These are phyloP conservation scores for Suillus paluster DNA, from an alignment of 768 basidiomycete species.

Conservation along the genomic window DNA sequence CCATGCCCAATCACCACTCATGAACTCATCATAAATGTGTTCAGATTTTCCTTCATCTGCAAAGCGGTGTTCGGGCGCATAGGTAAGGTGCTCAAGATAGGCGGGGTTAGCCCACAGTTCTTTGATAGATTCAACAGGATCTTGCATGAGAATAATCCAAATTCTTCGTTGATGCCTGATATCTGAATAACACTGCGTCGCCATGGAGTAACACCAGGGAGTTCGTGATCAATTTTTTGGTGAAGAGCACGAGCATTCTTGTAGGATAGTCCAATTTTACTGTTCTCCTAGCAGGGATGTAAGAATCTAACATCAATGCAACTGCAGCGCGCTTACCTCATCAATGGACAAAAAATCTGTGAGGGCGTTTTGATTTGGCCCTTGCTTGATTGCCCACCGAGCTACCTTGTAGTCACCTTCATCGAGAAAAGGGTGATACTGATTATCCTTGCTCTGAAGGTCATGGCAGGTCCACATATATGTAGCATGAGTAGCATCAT, in stretches of 20 bases:
- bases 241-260: neutral
- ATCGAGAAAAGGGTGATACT: too few relatives aligned
- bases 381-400: too few relatives aligned
- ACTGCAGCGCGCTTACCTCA: too few relatives aligned
- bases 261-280: neutral
- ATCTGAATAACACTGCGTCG: neutral
- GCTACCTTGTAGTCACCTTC: too few relatives aligned
- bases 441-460: neutral
- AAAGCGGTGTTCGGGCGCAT: slow-evolving; percentile 10
- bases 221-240: neutral
- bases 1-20: slow-evolving; percentile 18
- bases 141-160: slow-evolving; percentile 12
- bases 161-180: neutral
- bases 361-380: too few relatives aligned
- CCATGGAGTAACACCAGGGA: neutral
- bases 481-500: neutral
- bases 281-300: neutral
- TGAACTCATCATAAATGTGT: slow-evolving; percentile 16
- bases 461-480: neutral
- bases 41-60: neutral
- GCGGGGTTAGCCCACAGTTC: slow-evolving; percentile 12
- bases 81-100: slow-evolving; percentile 10
- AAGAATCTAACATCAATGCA: neutral
- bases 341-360: too few relatives aligned
- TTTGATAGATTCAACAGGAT: slow-evolving; percentile 11